phyloP scores from a whole-genome alignment of 768 basidiomycete species.

The Suillus paluster region DNA sequence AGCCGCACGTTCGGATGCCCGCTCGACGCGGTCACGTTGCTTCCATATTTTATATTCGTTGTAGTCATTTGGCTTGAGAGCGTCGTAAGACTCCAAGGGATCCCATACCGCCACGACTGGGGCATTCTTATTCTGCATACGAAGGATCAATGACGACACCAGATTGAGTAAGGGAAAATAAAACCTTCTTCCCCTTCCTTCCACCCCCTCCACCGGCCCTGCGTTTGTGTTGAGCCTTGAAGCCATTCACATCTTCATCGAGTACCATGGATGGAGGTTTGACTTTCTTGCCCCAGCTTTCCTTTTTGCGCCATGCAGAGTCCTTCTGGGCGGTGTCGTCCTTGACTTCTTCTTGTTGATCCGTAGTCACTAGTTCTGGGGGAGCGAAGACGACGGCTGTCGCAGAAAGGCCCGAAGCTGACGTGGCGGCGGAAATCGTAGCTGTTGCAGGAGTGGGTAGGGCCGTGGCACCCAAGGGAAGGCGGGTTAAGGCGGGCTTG shows the following conservation, averaged over 20 bases:
- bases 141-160: constrained; percentile 9
- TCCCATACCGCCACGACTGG: constrained; percentile 68
- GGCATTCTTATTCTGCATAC: constrained; percentile 60
- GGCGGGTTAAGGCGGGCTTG: constrained; percentile 41
- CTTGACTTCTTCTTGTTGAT: constrained; percentile 32
- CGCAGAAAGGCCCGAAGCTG: constrained; percentile 43
- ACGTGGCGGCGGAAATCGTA: constrained; percentile 29
- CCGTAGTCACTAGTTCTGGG: constrained; percentile 52
- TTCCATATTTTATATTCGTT: constrained; percentile 87
- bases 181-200: constrained; percentile 68
- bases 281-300: constrained; percentile 87
- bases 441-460: constrained; percentile 29
- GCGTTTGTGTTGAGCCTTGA: constrained; percentile 62
- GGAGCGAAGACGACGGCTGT: constrained; percentile 76
- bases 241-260: constrained; percentile 89
- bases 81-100: constrained; percentile 80
- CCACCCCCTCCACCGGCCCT: constrained; percentile 55
- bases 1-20: constrained; percentile 61
- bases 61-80: constrained; percentile 85
- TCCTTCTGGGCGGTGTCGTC: constrained; percentile 32
- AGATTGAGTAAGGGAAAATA: constrained; percentile 14
- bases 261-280: constrained; percentile 91
- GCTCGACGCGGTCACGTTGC: constrained; percentile 73
- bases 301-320: constrained; percentile 45
- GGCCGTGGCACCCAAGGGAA: constrained; percentile 61